Evolutionary conservation across 2,329 filamentous ascomycete genomes (phyloP), one percentile per base, ranked within the genome.

Genomic region (Botrytis byssoidea): DNA sequence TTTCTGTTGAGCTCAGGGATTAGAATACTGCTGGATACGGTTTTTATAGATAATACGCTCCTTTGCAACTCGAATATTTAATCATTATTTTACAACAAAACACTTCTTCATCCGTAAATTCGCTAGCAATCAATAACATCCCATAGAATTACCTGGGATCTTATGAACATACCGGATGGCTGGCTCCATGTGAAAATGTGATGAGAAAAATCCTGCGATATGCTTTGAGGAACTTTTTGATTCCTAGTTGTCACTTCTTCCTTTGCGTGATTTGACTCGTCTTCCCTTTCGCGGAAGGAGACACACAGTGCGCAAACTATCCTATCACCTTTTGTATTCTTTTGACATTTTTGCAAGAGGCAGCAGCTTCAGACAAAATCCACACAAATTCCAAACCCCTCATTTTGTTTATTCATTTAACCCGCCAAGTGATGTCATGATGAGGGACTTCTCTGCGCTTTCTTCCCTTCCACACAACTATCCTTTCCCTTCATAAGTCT

Each of bases 1-100:
- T n/a, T n/a, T 25, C 29, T 51, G 18, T 10, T 67, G 64, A 67
- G 64, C 64, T 67, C 32, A 35, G 64, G 40, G 32, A n/a, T 67
- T 51, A 22, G 32, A 48, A 67, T 16, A 46, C 46, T 67, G 64
- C 64, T 51, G 46, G 44, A 51, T 51, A 67, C 64, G 37, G 64
- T 35, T 51, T 51, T 51, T 67, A 37, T 67, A 67, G 32, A n/a
- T 67, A 51, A 67, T 51, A 51, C 64, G 44, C 64, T 67, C 64
- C 32, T 51, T 67, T 51, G 40, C 32, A 51, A 37, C 44, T 37
- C 46, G 9, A 51, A 40, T 20, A 51, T 29, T 37, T 67, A 67
- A 67, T 67, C 44, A 51, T n/a, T n/a, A 51, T 57, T 57, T 37
- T 51, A 67, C 32, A 35, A 67, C 51, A 5, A 51, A 67, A 29